phyloP scores from a whole-genome alignment of 1,139 yeast genomes.

The Lodderomyces margitis region DNA sequence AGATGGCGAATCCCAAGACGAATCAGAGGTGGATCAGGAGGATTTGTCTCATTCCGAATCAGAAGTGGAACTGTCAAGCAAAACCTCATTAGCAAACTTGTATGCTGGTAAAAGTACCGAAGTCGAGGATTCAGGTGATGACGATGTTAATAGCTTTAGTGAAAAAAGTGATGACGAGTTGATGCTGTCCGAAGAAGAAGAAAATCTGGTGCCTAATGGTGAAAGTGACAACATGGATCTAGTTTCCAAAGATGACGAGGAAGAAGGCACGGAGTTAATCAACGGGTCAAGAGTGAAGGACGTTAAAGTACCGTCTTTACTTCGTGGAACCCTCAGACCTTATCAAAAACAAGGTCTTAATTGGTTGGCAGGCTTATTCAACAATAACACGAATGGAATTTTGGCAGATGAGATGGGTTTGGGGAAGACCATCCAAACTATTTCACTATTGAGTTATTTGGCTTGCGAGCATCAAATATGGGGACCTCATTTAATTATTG shows the following conservation, averaged over 20 bases:
- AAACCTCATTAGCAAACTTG: background rate
- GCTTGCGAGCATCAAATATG: slow-evolving; percentile 93
- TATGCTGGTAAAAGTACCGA: background rate
- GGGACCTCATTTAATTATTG: slow-evolving; percentile 98
- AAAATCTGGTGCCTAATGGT: background rate
- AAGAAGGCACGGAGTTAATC: slow-evolving; percentile 20
- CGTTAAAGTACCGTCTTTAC: slow-evolving; percentile 63
- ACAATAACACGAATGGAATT: slow-evolving; percentile 92
- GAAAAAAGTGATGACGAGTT: slow-evolving; percentile 10
- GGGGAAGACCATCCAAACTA: slow-evolving; percentile 96
- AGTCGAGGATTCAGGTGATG: slow-evolving; percentile 3
- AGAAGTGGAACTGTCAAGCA: slow-evolving; percentile 1
- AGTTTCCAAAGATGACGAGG: slow-evolving; percentile 13
- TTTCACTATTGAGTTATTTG: slow-evolving; percentile 76
- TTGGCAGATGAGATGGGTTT: slow-evolving; percentile 99
- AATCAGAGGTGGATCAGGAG: background rate
- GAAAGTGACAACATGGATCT: slow-evolving; percentile 2
- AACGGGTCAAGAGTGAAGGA: slow-evolving; percentile 58
- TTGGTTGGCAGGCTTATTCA: slow-evolving; percentile 94
- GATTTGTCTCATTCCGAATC: slow-evolving; percentile 3
- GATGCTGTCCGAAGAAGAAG: background rate
- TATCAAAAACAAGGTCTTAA: slow-evolving; percentile 96
- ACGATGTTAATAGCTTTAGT: background rate
- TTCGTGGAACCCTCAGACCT: slow-evolving; percentile 82
- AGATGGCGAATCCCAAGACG: background rate